A percentile compares a stretch with the other conserved stretches of the same genome.
Evolutionary conservation across 2,329 filamentous ascomycete species (phyloP).

Genomic region (Phyllosticta citriasiana): DNA sequence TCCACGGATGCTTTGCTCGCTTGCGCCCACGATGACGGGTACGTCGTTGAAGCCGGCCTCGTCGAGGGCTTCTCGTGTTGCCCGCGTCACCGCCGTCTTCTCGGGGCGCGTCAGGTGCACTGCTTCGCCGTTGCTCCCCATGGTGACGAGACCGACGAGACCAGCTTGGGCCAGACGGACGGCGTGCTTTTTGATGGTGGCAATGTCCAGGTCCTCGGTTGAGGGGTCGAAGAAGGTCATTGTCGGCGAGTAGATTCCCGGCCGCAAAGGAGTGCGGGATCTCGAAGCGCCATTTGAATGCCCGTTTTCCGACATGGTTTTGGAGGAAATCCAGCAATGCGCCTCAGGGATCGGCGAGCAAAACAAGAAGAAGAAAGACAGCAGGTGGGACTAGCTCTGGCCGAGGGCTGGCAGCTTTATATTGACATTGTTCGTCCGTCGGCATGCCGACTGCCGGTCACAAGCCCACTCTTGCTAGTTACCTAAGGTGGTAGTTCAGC

Average conservation of each 20-base stretch:
- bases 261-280: slow-evolving; percentile 53
- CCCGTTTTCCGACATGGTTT: slow-evolving; percentile 21
- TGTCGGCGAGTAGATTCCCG: slow-evolving; percentile 78
- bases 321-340: slow-evolving; percentile 7
- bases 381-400: not conserved
- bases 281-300: slow-evolving; percentile 20
- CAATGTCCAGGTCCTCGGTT: slow-evolving; percentile 76
- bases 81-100: slow-evolving; percentile 62
- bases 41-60: slow-evolving; percentile 64
- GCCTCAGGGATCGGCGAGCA: slow-evolving; percentile 10
- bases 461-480: slow-evolving; percentile 20
- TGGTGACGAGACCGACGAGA: slow-evolving; percentile 70
- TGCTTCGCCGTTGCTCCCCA: slow-evolving; percentile 87
- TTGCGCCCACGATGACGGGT: slow-evolving; percentile 75
- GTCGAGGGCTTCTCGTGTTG: slow-evolving; percentile 73
- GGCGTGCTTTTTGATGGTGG: slow-evolving; percentile 69
- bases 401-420: slow-evolving; percentile 2
- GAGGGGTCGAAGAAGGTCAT: slow-evolving; percentile 83
- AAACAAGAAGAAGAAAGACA: not conserved
- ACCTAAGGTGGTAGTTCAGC: not conserved
- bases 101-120: slow-evolving; percentile 73
- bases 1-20: slow-evolving; percentile 69
- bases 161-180: slow-evolving; percentile 68
- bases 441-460: slow-evolving; percentile 19
- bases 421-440: slow-evolving; percentile 5